A percentile compares a stretch with the other conserved stretches of the same genome.
Evolutionary conservation across 2,329 filamentous ascomycete species (phyloP).

Genomic region (Piedraia hortae): DNA sequence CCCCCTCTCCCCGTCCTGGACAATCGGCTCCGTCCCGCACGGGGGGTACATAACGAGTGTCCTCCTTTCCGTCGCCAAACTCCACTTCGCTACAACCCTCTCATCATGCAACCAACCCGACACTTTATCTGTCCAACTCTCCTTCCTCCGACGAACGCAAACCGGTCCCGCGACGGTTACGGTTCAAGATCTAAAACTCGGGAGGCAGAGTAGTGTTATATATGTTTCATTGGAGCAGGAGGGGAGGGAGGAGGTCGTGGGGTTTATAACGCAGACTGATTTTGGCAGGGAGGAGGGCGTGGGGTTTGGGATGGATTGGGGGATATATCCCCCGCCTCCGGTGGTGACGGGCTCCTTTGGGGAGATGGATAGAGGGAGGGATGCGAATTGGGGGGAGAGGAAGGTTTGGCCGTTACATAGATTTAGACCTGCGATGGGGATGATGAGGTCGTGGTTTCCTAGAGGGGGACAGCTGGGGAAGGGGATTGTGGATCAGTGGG

Average conservation of each 20-base stretch:
- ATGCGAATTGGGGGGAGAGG: slow-evolving; percentile 21
- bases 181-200: slow-evolving; percentile 36
- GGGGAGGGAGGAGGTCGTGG: slow-evolving; percentile 28
- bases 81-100: slow-evolving; percentile 31
- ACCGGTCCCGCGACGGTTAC: slow-evolving; percentile 28
- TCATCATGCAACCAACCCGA: slow-evolving; percentile 31
- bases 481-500: slow-evolving; percentile 35
- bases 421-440: slow-evolving; percentile 23
- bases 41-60: slow-evolving; percentile 40
- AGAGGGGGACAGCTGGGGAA: slow-evolving; percentile 16
- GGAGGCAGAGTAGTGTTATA: slow-evolving; percentile 32
- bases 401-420: slow-evolving; percentile 17
- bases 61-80: slow-evolving; percentile 29
- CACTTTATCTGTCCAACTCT: slow-evolving; percentile 34
- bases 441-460: slow-evolving; percentile 26
- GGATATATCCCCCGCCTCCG: slow-evolving; percentile 19
- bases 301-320: slow-evolving; percentile 27
- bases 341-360: slow-evolving; percentile 17
- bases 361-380: slow-evolving; percentile 17
- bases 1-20: too few species aligned
- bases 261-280: slow-evolving; percentile 36
- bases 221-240: slow-evolving; percentile 32
- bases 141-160: slow-evolving; percentile 36
- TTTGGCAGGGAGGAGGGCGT: slow-evolving; percentile 30
- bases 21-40: slow-evolving; percentile 41